A percentile compares a stretch with the other conserved stretches of the same genome.
Evolutionary conservation across 2,329 filamentous ascomycete species (phyloP).

Genomic region (Clonostachys sp.): DNA sequence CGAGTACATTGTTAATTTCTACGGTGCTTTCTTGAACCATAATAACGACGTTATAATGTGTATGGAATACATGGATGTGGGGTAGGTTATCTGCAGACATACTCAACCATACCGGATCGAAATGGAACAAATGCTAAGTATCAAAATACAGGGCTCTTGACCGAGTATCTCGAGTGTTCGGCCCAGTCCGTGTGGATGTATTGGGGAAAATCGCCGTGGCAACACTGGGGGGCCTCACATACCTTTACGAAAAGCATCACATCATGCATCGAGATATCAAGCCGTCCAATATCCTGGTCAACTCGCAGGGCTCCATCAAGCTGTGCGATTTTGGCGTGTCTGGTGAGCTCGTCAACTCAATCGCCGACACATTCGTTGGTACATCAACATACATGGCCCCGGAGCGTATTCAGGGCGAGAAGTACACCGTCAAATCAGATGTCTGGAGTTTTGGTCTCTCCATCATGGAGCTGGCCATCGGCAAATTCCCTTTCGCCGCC

Average conservation of each 20-base stretch:
- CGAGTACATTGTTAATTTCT: conserved; percentile 95
- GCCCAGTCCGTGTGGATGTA: conserved; percentile 91
- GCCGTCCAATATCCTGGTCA: conserved; percentile 94
- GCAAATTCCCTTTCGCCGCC: conserved; percentile 88
- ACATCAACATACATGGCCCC: conserved; percentile 99
- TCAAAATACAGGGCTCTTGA: conserved; percentile 70
- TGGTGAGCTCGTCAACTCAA: conserved; percentile 93
- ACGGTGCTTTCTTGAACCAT: conserved; percentile 94
- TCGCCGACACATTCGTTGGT: conserved; percentile 96
- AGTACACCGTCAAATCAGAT: conserved; percentile 96
- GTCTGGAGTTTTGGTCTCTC: conserved; percentile 97
- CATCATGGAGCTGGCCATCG: conserved; percentile 96
- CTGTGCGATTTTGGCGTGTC: conserved; percentile 99
- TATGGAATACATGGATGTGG: conserved; percentile 99
- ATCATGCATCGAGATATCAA: conserved; percentile 99
- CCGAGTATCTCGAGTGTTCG: conserved; percentile 89
- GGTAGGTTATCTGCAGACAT: conserved; percentile 35
- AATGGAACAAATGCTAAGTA: background rate
- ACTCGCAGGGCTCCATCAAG: conserved; percentile 92
- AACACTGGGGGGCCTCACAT: conserved; percentile 86
- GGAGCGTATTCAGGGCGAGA: conserved; percentile 93
- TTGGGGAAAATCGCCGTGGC: conserved; percentile 97
- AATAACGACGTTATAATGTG: conserved; percentile 98
- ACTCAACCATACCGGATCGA: background rate
- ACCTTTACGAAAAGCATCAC: conserved; percentile 90